A percentile compares a stretch with the other conserved stretches of the same genome.
Conservation (phyloP, 176 grass and related monocot species). For the Paspalum vaginatum region DNA sequence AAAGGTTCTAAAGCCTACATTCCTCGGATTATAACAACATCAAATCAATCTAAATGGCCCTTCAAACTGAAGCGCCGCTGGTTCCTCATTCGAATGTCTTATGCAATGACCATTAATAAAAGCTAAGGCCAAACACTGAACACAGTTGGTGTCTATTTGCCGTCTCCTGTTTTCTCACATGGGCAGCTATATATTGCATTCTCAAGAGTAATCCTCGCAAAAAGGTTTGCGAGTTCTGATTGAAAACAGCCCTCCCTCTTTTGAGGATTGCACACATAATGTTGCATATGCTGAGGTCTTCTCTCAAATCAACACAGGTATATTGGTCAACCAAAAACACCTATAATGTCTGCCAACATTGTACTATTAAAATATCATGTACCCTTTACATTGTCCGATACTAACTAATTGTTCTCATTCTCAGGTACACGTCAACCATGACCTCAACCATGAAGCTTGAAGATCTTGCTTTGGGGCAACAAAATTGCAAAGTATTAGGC, state of each 20-base stretch:
- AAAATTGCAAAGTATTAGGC: background rate
- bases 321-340: no score
- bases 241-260: background rate
- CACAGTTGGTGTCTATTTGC: constrained; percentile 18
- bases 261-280: constrained; percentile 21
- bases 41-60: background rate
- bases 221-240: constrained; percentile 17
- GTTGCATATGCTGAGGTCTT: constrained; percentile 10
- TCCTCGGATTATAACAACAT: background rate
- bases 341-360: no score
- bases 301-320: background rate
- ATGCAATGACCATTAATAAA: constrained; percentile 48
- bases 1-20: background rate
- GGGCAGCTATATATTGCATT: background rate
- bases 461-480: background rate
- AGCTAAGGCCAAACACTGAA: background rate
- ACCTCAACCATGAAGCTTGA: background rate
- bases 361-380: no score
- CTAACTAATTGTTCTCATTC: no score
- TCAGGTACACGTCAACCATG: background rate
- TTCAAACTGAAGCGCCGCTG: constrained; percentile 19
- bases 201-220: constrained; percentile 22
- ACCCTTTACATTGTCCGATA: no score
- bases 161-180: constrained; percentile 11
- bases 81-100: background rate